Evolutionary conservation across 2,329 filamentous ascomycete species (phyloP).

Genomic region (Botrytis hyacinthi): DNA sequence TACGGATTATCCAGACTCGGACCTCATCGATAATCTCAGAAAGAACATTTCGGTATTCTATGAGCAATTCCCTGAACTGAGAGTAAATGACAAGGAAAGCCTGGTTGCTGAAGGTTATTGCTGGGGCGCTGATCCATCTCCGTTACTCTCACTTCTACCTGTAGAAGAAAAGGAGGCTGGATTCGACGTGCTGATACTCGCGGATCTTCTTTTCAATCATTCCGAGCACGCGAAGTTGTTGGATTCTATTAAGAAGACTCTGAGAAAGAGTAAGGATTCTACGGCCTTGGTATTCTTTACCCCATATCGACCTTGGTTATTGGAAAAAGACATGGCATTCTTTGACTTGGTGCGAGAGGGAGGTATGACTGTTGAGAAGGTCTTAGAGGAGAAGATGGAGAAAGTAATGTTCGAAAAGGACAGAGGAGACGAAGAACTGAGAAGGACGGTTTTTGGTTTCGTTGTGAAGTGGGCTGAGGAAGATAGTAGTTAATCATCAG

Average conservation of each 20-base stretch:
- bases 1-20: constrained; percentile 84
- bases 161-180: constrained; percentile 32
- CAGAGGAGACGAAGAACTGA: constrained; percentile 75
- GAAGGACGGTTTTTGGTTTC: constrained; percentile 64
- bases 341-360: constrained; percentile 71
- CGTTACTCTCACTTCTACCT: constrained; percentile 57
- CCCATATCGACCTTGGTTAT: constrained; percentile 87
- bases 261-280: constrained; percentile 47
- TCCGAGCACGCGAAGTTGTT: constrained; percentile 79
- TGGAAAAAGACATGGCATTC: constrained; percentile 80
- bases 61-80: constrained; percentile 12
- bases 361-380: constrained; percentile 75
- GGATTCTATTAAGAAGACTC: constrained; percentile 64
- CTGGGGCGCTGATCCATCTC: constrained; percentile 69
- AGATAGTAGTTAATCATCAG: neutral
- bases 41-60: constrained; percentile 60
- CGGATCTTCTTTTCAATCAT: constrained; percentile 89
- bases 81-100: constrained; percentile 27
- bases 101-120: constrained; percentile 70
- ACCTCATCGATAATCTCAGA: constrained; percentile 76
- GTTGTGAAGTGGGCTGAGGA: constrained; percentile 33
- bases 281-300: constrained; percentile 87
- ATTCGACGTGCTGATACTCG: constrained; percentile 82
- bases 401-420: constrained; percentile 88
- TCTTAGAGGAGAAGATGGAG: constrained; percentile 79